Percentiles rank a stretch among this genome's conserved stretches.
Evolutionary conservation across 805 yeast species (phyloP).

Genomic region (Candida ponderosae): DNA sequence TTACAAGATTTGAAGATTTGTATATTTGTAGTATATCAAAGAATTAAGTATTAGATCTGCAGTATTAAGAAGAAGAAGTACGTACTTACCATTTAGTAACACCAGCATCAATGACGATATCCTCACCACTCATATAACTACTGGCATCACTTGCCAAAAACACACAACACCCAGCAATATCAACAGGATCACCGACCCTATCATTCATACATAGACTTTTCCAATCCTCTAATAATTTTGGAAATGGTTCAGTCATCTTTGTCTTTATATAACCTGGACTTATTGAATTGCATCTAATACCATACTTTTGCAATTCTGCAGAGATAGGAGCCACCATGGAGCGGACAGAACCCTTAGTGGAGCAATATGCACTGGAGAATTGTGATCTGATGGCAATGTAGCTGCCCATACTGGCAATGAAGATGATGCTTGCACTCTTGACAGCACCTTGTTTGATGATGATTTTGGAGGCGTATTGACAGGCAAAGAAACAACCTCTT

Average conservation of each 20-base stretch:
- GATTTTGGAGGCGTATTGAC: constrained; percentile 11
- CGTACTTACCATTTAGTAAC: constrained; percentile 2
- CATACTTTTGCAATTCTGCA: constrained; percentile 3
- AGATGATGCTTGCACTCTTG: constrained; percentile 8
- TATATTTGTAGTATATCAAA: too few relatives aligned
- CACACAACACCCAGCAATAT: constrained; percentile 44
- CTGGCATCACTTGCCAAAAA: constrained; percentile 46
- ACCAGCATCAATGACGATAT: constrained; percentile 43
- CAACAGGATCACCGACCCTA: constrained; percentile 40
- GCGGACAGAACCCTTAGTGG: constrained; percentile 4
- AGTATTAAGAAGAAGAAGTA: too few relatives aligned
- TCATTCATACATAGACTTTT: constrained; percentile 33
- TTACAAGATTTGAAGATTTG: too few relatives aligned
- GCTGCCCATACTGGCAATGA: constrained; percentile 6
- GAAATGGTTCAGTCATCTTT: constrained; percentile 28
- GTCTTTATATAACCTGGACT: constrained; percentile 46
- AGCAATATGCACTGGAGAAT: constrained; percentile 2
- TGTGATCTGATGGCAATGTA: constrained; percentile 5
- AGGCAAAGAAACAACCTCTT: constrained; percentile 3
- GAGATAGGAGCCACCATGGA: constrained; percentile 5
- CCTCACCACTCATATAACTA: constrained; percentile 40
- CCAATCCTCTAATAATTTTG: constrained; percentile 21
- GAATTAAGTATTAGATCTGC: too few relatives aligned
- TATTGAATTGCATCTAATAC: constrained; percentile 37
- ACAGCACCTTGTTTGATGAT: constrained; percentile 8